Conservation (phyloP, 169 alveolate species). For the Besnoitia besnoiti region DNA sequence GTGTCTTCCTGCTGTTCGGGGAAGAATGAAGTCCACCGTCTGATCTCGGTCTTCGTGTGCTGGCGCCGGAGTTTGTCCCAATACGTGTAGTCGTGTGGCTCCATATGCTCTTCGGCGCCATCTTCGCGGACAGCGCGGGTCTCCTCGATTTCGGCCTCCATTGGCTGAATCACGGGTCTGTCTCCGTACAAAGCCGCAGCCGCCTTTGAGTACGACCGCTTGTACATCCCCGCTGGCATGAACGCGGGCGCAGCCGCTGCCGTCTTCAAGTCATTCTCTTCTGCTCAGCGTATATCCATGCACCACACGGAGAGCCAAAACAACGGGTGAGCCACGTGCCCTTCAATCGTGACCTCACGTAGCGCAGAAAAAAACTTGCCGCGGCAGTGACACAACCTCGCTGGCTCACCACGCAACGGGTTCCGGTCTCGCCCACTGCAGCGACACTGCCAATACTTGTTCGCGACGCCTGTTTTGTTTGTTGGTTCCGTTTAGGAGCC, state of each 20-base stretch:
- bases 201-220: neutral
- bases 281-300: neutral
- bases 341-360: too few species aligned
- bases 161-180: conserved; percentile 19
- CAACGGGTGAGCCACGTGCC: too few species aligned
- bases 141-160: neutral
- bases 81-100: conserved; percentile 42
- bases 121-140: neutral
- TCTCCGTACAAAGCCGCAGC: conserved; percentile 7
- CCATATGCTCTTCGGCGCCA: neutral
- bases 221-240: neutral
- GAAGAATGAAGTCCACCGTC: conserved; percentile 36
- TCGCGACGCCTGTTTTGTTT: too few species aligned
- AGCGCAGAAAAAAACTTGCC: too few species aligned
- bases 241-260: neutral
- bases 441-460: too few species aligned
- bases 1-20: conserved; percentile 29
- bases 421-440: too few species aligned
- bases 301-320: neutral
- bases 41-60: conserved; percentile 33
- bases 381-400: too few species aligned
- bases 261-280: neutral
- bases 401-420: too few species aligned
- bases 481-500: too few species aligned
- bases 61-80: conserved; percentile 53